phyloP scores from a whole-genome alignment of 371 early-diverging fungal species.

The Nematocida sp. region DNA sequence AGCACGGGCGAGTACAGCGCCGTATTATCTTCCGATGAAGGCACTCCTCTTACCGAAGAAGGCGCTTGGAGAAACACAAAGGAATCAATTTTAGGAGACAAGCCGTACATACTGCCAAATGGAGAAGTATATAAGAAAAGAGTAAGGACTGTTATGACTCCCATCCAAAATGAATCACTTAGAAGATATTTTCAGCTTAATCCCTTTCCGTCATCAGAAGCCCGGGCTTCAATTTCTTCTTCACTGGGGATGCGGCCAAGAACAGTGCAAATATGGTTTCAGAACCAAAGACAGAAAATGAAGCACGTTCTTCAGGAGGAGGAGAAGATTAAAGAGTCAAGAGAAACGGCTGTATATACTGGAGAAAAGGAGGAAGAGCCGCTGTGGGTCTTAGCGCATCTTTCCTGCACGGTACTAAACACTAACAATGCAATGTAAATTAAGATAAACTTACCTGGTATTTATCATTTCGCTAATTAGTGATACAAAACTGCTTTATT shows the following conservation, averaged over 20 bases:
- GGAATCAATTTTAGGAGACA: conserved; percentile 57
- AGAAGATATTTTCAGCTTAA: conserved; percentile 62
- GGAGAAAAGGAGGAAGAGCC: conserved; percentile 58
- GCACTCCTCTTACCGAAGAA: conserved; percentile 27
- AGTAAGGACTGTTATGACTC: conserved; percentile 64
- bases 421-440: conserved; percentile 41
- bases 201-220: conserved; percentile 67
- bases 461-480: not conserved
- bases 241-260: conserved; percentile 63
- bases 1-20: not conserved
- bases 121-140: conserved; percentile 61
- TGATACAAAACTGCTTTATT: not conserved
- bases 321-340: conserved; percentile 30
- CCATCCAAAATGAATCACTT: conserved; percentile 60
- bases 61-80: conserved; percentile 41
- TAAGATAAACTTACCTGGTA: not conserved
- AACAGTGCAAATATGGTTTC: conserved; percentile 71
- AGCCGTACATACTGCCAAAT: conserved; percentile 53
- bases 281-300: conserved; percentile 70
- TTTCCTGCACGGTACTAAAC: conserved; percentile 50
- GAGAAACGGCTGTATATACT: conserved; percentile 13
- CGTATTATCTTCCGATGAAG: conserved; percentile 1
- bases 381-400: conserved; percentile 53
- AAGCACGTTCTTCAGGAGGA: conserved; percentile 59
- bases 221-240: conserved; percentile 60